Evolutionary conservation across 805 yeast species (phyloP), one percentile per base, ranked within the genome.

Genomic region (Lipomyces yamadae): DNA sequence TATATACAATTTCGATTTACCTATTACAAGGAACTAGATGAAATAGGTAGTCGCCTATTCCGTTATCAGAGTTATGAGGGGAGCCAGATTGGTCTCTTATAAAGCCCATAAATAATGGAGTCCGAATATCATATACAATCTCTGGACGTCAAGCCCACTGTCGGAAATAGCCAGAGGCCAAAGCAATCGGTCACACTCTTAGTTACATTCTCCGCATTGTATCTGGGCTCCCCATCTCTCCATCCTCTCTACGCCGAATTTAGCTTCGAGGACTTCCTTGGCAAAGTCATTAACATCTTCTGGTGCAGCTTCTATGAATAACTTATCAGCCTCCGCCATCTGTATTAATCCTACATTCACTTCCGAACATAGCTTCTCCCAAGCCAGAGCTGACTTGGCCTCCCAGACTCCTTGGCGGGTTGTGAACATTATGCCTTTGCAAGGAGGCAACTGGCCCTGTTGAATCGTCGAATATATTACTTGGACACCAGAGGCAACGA

Each of bases 231-330:
- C 53, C 53, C 53, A 48, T 48, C 29, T 48, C 53, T 48, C 53
- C 53, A 48, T 48, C 53, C 53, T 48, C 53, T 48, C 53, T 48
- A 33, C 57, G 15, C 60, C 60, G 52, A 37, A 56, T 2, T 62
- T 61, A 10, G 52, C 56, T 33, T 61, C 60, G 60, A 52, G 33
- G 45, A 65, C 32, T 29, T 56, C 62, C n/a, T 42, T 45, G 18
- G 58, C 64, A 53, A 65, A 65, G 35, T 57, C 56, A 15, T 50
- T 48, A 48, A 48, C 53, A 48, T 48, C 53, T 48, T 48, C 53
- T 1, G 53, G 53, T 2, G 53, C 53, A 18, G 15, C 53, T 48
- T 48, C 53, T 48, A 18, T 48, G 53, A 48, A 2, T 48, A 48
- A 48, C 53, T 48, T 48, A 18, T 48, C 53, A 18, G 53, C 53